Percentiles rank a stretch among this genome's conserved stretches.
phyloP scores from a whole-genome alignment of 2,329 filamentous ascomycete species.

The Penicillium sp. region DNA sequence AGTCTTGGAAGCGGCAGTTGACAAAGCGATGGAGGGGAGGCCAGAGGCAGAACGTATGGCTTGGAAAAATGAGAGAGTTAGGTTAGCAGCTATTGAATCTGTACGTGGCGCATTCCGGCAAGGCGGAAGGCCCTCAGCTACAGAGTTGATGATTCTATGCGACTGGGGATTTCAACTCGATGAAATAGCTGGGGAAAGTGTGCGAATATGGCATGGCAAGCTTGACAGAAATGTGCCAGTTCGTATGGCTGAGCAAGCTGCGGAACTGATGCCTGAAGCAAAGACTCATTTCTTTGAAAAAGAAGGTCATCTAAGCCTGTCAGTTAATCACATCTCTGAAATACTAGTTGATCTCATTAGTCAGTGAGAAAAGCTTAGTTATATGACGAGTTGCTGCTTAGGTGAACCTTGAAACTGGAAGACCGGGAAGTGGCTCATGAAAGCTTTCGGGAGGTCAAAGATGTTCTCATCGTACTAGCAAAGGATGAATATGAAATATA shows the following conservation, averaged over 20 bases:
- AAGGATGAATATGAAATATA: too few species aligned
- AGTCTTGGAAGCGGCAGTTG: conserved; percentile 1
- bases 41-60: not conserved
- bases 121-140: not conserved
- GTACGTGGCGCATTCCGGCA: conserved; percentile 6
- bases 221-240: conserved; percentile 4
- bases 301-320: conserved; percentile 5
- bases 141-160: conserved; percentile 3
- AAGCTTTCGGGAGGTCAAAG: too few species aligned
- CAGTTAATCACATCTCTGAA: not conserved
- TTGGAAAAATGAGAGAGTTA: not conserved
- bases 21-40: not conserved
- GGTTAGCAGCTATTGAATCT: not conserved
- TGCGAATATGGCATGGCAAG: conserved; percentile 18
- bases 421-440: too few species aligned
- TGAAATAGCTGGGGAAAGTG: conserved; percentile 1
- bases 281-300: conserved; percentile 3
- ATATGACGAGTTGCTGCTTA: not conserved
- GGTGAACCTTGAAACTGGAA: not conserved
- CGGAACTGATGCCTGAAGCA: not conserved
- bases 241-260: conserved; percentile 8
- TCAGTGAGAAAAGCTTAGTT: not conserved
- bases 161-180: conserved; percentile 10
- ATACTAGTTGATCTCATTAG: conserved; percentile 1
- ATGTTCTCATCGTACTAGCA: too few species aligned